These are phyloP conservation scores for Lantana camara DNA, from an alignment of 257 asterid genomes.

Conservation along the genomic window DNA sequence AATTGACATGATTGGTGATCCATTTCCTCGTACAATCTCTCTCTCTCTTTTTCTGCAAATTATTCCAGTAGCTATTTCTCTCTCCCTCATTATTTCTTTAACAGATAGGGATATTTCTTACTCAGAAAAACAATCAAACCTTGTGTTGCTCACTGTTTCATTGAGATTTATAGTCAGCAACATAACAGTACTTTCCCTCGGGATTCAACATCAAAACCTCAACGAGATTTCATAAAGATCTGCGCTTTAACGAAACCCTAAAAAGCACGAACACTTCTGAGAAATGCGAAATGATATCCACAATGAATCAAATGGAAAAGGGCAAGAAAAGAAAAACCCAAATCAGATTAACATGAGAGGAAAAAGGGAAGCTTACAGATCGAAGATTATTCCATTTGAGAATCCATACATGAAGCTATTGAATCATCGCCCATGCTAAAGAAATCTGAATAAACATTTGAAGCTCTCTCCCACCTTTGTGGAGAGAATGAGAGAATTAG, in stretches of 20 bases:
- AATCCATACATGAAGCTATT: constrained; percentile 32
- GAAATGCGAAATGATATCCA: constrained; percentile 33
- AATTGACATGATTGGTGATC: no score
- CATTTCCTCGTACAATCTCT: no score
- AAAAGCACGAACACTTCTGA: constrained; percentile 29
- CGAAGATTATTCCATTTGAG: constrained; percentile 39
- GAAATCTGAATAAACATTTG: constrained; percentile 37
- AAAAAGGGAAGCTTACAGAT: constrained; percentile 49
- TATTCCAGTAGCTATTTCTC: no score
- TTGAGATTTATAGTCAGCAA: no score
- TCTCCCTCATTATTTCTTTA: no score
- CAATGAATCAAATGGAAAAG: constrained; percentile 26
- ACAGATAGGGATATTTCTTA: no score
- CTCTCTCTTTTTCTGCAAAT: no score
- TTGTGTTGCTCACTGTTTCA: no score
- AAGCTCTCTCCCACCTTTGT: constrained; percentile 28
- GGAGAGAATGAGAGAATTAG: no score
- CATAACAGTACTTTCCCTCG: constrained; percentile 18
- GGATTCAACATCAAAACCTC: constrained; percentile 35
- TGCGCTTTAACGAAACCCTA: constrained; percentile 55
- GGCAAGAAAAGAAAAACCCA: constrained; percentile 4
- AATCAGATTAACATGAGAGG: constrained; percentile 22
- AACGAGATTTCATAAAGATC: constrained; percentile 42
- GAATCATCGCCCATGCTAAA: constrained; percentile 44
- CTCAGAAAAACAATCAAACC: no score